A percentile compares a stretch with the other conserved stretches of the same genome.
These are phyloP conservation scores for Ascobolus immersus DNA, from an alignment of 495 filamentous ascomycete species.

Conservation along the genomic window DNA sequence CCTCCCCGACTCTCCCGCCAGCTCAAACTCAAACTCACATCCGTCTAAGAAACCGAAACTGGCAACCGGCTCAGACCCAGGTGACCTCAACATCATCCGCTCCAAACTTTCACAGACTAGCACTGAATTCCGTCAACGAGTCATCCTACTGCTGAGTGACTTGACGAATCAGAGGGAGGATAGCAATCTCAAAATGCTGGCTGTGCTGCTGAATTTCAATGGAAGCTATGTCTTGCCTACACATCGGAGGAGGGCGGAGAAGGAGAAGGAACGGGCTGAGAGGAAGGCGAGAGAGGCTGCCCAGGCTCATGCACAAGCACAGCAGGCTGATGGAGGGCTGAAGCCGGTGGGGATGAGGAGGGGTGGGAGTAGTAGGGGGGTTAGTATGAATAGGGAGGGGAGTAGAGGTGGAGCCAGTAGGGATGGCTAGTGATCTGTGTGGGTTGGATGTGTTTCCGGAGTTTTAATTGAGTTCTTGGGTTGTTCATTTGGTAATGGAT, in stretches of 20 bases:
- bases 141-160: constrained; percentile 69
- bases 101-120: constrained; percentile 44
- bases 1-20: constrained; percentile 3
- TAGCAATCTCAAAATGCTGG: constrained; percentile 83
- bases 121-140: constrained; percentile 40
- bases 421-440: no score
- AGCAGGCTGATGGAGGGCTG: not conserved
- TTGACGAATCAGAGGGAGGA: constrained; percentile 72
- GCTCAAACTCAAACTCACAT: constrained; percentile 1
- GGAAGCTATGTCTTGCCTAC: constrained; percentile 41
- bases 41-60: constrained; percentile 2
- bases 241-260: not conserved
- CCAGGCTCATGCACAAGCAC: not conserved
- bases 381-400: not conserved
- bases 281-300: constrained; percentile 1
- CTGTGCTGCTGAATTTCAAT: constrained; percentile 96
- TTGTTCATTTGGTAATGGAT: no score
- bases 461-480: no score
- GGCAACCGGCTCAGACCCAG: constrained; percentile 23
- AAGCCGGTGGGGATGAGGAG: not conserved
- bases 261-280: not conserved
- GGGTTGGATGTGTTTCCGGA: no score
- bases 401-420: no score
- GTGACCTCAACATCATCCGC: constrained; percentile 51
- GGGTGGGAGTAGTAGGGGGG: not conserved